A percentile compares a stretch with the other conserved stretches of the same genome.
These are phyloP conservation scores for Calocera cornea DNA, from an alignment of 768 basidiomycete species.

Conservation along the genomic window DNA sequence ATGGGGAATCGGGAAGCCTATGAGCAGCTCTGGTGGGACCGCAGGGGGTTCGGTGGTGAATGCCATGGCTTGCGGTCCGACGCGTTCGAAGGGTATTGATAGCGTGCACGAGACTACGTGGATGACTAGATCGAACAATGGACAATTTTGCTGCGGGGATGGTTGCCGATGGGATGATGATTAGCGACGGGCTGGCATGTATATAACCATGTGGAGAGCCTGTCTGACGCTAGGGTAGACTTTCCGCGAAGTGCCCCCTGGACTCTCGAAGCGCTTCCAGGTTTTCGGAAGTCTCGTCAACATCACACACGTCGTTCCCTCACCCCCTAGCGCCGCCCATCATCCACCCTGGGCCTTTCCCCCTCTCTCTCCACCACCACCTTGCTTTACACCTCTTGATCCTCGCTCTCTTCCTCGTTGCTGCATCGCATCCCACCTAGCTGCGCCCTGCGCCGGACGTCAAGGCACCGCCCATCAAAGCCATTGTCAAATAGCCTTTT, in stretches of 20 bases:
- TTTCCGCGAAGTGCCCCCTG: not conserved
- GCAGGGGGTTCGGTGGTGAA: not conserved
- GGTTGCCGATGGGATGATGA: too few relatives aligned
- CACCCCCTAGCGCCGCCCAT: not conserved
- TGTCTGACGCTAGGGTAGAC: too few relatives aligned
- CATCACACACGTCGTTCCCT: not conserved
- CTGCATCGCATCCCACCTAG: not conserved
- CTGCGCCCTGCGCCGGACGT: not conserved
- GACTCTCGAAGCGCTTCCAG: not conserved
- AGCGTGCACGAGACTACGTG: too few relatives aligned
- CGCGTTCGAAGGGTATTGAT: too few relatives aligned
- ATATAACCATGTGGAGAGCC: not conserved
- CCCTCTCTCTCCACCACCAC: not conserved
- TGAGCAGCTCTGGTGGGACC: slow-evolving; percentile 13
- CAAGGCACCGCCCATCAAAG: not conserved
- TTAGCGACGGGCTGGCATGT: not conserved
- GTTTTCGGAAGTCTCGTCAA: not conserved
- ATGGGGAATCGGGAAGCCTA: slow-evolving; percentile 32
- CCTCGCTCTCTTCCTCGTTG: not conserved
- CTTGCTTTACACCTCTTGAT: not conserved
- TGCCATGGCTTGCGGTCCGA: not conserved
- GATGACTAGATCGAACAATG: too few relatives aligned
- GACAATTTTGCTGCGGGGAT: too few relatives aligned
- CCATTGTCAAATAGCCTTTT: not conserved
- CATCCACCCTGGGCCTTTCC: not conserved